A percentile compares a stretch with the other conserved stretches of the same genome.
Conservation (phyloP, 116 monocot species). For the Papilionanthe hybrid region DNA sequence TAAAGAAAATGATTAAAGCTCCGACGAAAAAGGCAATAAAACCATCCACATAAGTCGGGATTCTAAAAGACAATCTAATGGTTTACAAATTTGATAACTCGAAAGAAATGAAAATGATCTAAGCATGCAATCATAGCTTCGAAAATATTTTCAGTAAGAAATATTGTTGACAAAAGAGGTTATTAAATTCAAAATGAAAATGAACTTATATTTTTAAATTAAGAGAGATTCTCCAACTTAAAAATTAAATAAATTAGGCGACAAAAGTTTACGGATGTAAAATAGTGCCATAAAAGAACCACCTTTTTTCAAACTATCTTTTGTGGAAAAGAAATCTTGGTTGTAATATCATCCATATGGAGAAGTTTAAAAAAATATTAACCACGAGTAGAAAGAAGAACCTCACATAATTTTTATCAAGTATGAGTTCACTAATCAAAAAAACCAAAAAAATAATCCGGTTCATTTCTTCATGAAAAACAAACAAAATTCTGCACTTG, state of each 20-base stretch:
- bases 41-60: not conserved
- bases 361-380: no score
- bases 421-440: not conserved
- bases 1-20: not conserved
- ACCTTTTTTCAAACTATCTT: not conserved
- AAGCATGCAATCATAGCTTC: not conserved
- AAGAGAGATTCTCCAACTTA: not conserved
- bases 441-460: not conserved
- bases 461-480: not conserved
- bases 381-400: no score
- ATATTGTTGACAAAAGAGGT: not conserved
- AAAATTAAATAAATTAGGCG: not conserved
- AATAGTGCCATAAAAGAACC: not conserved
- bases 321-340: not conserved
- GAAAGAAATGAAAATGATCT: not conserved
- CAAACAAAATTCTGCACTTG: not conserved
- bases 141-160: not conserved
- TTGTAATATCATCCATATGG: no score
- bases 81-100: not conserved
- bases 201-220: not conserved
- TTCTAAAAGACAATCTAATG: not conserved
- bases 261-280: not conserved
- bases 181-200: not conserved
- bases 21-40: not conserved
- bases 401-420: no score